phyloP scores from a whole-genome alignment of 108 stramenopile species.

The Skeletonema marinoi region DNA sequence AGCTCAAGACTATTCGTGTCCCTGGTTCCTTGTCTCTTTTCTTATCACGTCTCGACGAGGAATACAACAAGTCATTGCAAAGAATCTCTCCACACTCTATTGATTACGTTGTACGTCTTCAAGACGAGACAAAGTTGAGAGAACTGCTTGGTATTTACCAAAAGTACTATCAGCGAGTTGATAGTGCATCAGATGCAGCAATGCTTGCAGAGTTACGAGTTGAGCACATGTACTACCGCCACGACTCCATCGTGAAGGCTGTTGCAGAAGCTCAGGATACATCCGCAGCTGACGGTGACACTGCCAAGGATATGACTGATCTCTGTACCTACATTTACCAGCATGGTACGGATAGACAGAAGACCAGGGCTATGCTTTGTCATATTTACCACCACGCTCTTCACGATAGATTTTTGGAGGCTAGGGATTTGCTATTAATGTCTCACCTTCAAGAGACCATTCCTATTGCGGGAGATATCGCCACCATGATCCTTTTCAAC shows the following conservation, averaged over 20 bases:
- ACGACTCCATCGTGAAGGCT: slow-evolving; percentile 89
- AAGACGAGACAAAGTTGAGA: slow-evolving; percentile 90
- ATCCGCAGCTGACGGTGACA: slow-evolving; percentile 12
- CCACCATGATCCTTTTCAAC: slow-evolving; percentile 97
- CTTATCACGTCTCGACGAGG: slow-evolving; percentile 90
- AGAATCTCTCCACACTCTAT: slow-evolving; percentile 90
- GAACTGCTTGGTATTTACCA: slow-evolving; percentile 73
- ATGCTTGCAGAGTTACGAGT: slow-evolving; percentile 74
- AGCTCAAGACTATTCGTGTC: slow-evolving; percentile 82
- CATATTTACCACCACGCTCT: slow-evolving; percentile 96
- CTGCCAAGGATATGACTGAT: slow-evolving; percentile 54
- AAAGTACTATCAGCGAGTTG: slow-evolving; percentile 85
- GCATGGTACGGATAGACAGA: slow-evolving; percentile 84
- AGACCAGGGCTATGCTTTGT: slow-evolving; percentile 95
- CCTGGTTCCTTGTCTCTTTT: slow-evolving; percentile 88
- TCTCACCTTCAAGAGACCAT: slow-evolving; percentile 93
- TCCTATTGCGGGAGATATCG: slow-evolving; percentile 70
- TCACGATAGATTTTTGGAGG: slow-evolving; percentile 96
- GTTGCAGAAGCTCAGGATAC: slow-evolving; percentile 71
- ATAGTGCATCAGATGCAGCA: slow-evolving; percentile 72
- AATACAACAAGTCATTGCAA: slow-evolving; percentile 96
- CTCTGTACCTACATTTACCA: slow-evolving; percentile 92
- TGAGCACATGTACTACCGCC: slow-evolving; percentile 98
- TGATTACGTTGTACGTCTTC: slow-evolving; percentile 90
- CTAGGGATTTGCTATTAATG: slow-evolving; percentile 97